A percentile compares a stretch with the other conserved stretches of the same genome.
phyloP scores from a whole-genome alignment of 441 rosid genomes.

The Lepidium campestre region DNA sequence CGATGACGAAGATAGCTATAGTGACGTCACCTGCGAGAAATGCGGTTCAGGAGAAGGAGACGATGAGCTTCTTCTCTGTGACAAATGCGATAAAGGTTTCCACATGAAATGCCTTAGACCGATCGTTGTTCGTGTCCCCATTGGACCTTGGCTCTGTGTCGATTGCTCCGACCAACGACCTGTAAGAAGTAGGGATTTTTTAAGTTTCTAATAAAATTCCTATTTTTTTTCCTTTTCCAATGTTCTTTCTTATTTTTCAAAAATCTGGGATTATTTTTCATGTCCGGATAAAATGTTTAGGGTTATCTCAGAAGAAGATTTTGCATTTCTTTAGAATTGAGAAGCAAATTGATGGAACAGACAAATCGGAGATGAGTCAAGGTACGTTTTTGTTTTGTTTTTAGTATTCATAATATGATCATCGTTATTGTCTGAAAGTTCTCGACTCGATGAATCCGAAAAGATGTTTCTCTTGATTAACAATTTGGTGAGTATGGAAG shows the following conservation, averaged over 20 bases:
- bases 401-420: background rate
- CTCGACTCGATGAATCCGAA: slow-evolving; percentile 1
- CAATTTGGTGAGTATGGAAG: background rate
- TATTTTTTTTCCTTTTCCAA: background rate
- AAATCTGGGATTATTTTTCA: background rate
- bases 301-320: slow-evolving; percentile 80
- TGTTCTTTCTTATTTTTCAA: background rate
- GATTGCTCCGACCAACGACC: slow-evolving; percentile 65
- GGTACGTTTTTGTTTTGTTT: slow-evolving; percentile 30
- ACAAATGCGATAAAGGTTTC: slow-evolving; percentile 78
- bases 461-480: background rate
- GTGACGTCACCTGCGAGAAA: slow-evolving; percentile 57
- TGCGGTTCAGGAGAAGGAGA: slow-evolving; percentile 61
- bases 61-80: slow-evolving; percentile 73
- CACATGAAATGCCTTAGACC: slow-evolving; percentile 88
- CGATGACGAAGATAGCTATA: slow-evolving; percentile 31
- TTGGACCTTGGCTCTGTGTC: slow-evolving; percentile 80
- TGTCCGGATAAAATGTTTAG: slow-evolving; percentile 34
- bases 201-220: background rate
- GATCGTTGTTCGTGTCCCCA: slow-evolving; percentile 71
- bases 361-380: slow-evolving; percentile 37
- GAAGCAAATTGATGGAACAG: slow-evolving; percentile 33
- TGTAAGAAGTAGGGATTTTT: slow-evolving; percentile 68
- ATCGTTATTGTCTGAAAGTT: background rate
- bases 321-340: slow-evolving; percentile 74